Evolutionary conservation across 208 protist genomes (phyloP).

Genomic region (Tritrichomonas foetus): DNA sequence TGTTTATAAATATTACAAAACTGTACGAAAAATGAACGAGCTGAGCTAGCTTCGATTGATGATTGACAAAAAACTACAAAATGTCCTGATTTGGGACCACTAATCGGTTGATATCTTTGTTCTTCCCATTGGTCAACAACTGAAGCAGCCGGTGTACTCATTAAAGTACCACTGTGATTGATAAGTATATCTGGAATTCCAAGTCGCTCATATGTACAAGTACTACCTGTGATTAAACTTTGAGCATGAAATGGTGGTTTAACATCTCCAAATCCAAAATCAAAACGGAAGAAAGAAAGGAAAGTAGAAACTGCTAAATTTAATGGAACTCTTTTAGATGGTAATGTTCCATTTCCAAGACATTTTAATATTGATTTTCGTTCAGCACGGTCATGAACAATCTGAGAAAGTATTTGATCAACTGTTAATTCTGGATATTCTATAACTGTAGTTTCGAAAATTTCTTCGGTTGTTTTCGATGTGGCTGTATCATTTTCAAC

Average conservation of each 20-base stretch:
- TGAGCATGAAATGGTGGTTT: not conserved
- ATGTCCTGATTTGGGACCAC: not conserved
- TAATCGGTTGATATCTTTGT: not conserved
- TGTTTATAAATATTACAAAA: not conserved
- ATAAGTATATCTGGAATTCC: not conserved
- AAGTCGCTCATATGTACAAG: not conserved
- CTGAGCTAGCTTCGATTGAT: not conserved
- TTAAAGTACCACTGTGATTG: not conserved
- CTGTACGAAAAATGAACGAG: not conserved
- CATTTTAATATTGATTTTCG: too few relatives aligned
- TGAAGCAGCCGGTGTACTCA: not conserved
- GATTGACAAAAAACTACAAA: not conserved
- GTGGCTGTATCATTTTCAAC: too few relatives aligned
- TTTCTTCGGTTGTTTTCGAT: too few relatives aligned
- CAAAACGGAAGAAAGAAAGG: slow-evolving; percentile 30
- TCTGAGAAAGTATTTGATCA: too few relatives aligned
- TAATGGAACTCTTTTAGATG: not conserved
- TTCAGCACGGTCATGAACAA: too few relatives aligned
- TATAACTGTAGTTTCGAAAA: too few relatives aligned
- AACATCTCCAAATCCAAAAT: not conserved
- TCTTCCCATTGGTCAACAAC: not conserved
- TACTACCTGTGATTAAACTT: not conserved
- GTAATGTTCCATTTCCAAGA: not conserved
- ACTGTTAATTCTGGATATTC: too few relatives aligned
- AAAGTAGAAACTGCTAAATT: not conserved